Percentiles rank a stretch among this genome's conserved stretches.
These are phyloP conservation scores for Graphiopsis chlorocephala DNA, from an alignment of 2,329 filamentous ascomycete genomes.

Conservation along the genomic window DNA sequence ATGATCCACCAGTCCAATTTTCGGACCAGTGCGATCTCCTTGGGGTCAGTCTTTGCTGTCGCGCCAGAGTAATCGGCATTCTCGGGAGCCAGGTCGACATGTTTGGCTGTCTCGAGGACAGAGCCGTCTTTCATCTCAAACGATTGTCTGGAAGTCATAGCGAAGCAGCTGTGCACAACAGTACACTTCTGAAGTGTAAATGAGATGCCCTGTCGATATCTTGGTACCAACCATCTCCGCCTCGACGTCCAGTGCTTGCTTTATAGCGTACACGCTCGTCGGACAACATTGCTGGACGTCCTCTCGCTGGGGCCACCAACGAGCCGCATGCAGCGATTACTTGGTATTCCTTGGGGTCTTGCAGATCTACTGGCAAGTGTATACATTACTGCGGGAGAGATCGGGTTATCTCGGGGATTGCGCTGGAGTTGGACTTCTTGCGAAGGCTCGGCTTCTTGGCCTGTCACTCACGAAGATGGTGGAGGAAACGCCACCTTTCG, in stretches of 20 bases:
- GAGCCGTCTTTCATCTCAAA: not conserved
- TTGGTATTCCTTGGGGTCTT: not conserved
- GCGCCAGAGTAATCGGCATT: slow-evolving; percentile 30
- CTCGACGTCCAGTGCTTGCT: not conserved
- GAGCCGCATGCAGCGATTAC: not conserved
- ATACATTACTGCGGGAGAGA: not conserved
- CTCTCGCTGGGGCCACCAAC: not conserved
- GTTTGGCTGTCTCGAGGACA: not conserved
- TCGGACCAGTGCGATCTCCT: slow-evolving; percentile 29
- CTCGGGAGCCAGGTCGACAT: not conserved
- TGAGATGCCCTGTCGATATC: not conserved
- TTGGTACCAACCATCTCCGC: not conserved
- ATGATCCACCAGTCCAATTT: slow-evolving; percentile 31
- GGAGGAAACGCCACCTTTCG: not conserved
- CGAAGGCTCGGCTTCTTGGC: not conserved
- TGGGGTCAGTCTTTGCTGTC: slow-evolving; percentile 29
- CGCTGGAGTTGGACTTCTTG: not conserved
- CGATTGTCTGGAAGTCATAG: not conserved
- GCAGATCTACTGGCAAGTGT: not conserved
- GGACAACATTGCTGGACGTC: not conserved
- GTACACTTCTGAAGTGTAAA: not conserved
- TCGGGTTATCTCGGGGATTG: not conserved
- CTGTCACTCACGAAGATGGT: not conserved
- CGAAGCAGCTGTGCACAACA: not conserved
- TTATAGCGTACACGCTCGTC: not conserved